Conservation (phyloP, 2,329 filamentous ascomycete species). For the Chrysosphaeria jannelii region DNA sequence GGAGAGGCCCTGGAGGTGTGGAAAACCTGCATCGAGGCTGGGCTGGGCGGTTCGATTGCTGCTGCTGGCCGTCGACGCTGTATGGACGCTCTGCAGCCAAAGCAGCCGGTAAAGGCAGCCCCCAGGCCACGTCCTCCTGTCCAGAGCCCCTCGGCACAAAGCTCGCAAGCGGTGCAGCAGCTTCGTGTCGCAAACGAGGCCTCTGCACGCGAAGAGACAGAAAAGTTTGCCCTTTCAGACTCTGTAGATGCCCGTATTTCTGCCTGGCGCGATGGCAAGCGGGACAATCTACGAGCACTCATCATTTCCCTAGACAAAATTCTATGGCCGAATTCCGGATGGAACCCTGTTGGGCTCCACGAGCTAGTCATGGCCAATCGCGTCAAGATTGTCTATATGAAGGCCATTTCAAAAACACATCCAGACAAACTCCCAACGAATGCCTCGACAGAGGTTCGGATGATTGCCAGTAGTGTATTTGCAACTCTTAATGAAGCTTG, state of each 20-base stretch:
- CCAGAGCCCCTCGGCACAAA: constrained; percentile 9
- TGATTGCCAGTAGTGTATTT: constrained; percentile 36
- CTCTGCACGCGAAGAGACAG: constrained; percentile 64
- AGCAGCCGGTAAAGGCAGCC: constrained; percentile 10
- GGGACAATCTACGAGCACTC: constrained; percentile 71
- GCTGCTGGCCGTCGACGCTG: constrained; percentile 69
- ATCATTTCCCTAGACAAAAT: constrained; percentile 67
- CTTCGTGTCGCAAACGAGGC: constrained; percentile 62
- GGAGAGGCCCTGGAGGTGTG: constrained; percentile 51
- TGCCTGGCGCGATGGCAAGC: constrained; percentile 69
- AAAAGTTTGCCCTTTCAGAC: constrained; percentile 72
- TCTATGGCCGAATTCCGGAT: constrained; percentile 72
- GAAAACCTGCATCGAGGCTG: constrained; percentile 55
- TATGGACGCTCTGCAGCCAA: constrained; percentile 55
- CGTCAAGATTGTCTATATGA: constrained; percentile 97
- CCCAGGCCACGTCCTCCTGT: too few relatives aligned
- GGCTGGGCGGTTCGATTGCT: constrained; percentile 59
- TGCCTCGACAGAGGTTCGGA: constrained; percentile 30
- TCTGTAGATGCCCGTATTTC: constrained; percentile 52
- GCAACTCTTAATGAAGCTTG: constrained; percentile 40
- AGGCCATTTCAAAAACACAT: constrained; percentile 94
- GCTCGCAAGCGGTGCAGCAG: constrained; percentile 50
- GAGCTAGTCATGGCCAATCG: constrained; percentile 79
- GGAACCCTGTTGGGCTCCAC: constrained; percentile 89
- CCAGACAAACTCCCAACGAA: constrained; percentile 63